Base-by-base conservation (phyloP, 352 stramenopile genomes). In the Pythium plurisporium region DNA sequence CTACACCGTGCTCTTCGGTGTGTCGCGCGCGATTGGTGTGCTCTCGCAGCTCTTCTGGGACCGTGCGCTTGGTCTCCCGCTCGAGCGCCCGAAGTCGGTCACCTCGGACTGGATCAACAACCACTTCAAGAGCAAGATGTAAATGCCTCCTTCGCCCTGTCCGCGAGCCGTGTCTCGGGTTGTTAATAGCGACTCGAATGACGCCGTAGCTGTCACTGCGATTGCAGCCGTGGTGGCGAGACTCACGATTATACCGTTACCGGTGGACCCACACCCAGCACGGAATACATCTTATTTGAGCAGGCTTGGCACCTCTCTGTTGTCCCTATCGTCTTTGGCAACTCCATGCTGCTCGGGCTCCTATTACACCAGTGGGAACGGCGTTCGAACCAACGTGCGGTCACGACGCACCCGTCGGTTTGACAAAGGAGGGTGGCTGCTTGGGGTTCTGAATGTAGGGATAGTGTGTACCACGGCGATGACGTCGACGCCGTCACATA, bases 1-100 rank as follows among this genome's bases (percentile, higher is more conserved):
- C 82, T 99, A 99, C 94, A 99, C 96, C 33, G 97, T 99, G 38
- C 90, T 99, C 64, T 99, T 99, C 72, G 97, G 96, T 70, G 96
- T 99, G 4, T 99, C 92, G 62, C 90, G 97, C 57, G 96, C 94
- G 25, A 98, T 99, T 40, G 96, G 97, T 78, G 97, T 97, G 67
- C 86, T 99, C 57, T 98, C 91, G 65, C 96, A 99, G 81, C 82
- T 99, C 66, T 99, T 99, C 80, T 96, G 87, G 86, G 96, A 99
- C 86, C 92, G 96, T 62, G 97, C 97, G 17, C 85, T 99, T 44
- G 87, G 95, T 57, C 86, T 99, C 43, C 96, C 97, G 36, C 86
- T 99, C 45, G 96, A 99, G 77, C 91, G 97, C 64, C 96, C 97
- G 57, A 99, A 99, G 94, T 98, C 88, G 72, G 90, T 99, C 69